Percentiles rank a stretch among this genome's conserved stretches.
These are phyloP conservation scores for Alternaria rosae DNA, from an alignment of 2,329 filamentous ascomycete genomes.

Conservation along the genomic window DNA sequence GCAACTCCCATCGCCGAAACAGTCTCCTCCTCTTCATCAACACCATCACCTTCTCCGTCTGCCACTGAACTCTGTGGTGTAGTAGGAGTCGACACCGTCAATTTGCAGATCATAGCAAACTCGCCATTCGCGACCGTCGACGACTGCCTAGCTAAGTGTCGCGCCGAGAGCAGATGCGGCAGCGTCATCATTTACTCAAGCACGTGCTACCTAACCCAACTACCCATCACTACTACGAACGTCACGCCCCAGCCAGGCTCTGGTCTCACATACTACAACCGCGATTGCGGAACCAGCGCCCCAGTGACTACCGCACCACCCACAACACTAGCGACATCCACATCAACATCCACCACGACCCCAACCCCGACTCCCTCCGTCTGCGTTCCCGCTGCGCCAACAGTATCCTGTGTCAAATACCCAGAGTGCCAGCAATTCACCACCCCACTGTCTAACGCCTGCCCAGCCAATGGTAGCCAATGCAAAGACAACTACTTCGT, in stretches of 20 bases:
- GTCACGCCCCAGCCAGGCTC: rapidly evolving
- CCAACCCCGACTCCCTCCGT: not conserved
- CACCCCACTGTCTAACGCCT: not conserved
- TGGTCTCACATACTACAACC: not conserved
- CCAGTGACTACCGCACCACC: not conserved
- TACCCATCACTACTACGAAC: not conserved
- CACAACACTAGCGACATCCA: not conserved
- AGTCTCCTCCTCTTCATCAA: no score
- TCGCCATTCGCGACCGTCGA: not conserved
- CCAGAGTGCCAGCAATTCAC: not conserved
- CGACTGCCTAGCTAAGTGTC: not conserved
- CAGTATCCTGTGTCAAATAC: not conserved
- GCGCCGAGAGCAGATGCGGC: not conserved
- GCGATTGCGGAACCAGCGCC: not conserved
- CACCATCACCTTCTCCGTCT: not conserved
- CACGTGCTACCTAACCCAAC: not conserved
- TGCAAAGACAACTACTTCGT: conserved; percentile 7
- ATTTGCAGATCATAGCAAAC: not conserved
- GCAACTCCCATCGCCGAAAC: not conserved
- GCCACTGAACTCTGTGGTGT: not conserved
- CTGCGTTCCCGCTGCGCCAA: not conserved
- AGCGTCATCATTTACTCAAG: not conserved
- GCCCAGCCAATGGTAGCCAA: not conserved
- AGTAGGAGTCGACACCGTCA: not conserved
- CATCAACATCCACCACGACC: not conserved